Percentiles rank a stretch among this genome's conserved stretches.
Conservation (phyloP, 2,329 filamentous ascomycete species). For the Phoma sp. region DNA sequence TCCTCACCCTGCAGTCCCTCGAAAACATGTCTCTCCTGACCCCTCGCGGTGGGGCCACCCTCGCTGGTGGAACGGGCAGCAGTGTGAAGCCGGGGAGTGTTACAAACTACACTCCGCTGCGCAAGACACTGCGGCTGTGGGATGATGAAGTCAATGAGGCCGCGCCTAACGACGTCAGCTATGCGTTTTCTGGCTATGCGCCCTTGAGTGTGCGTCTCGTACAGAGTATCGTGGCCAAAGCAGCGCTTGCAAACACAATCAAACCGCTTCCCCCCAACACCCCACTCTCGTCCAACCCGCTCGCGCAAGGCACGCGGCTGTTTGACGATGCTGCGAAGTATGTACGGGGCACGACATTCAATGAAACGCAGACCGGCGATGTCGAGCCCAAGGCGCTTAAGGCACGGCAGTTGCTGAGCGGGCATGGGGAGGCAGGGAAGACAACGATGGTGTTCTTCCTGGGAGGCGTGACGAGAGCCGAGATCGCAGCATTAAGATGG, state of each 20-base stretch:
- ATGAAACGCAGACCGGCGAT: constrained; percentile 88
- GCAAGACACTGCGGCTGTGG: constrained; percentile 85
- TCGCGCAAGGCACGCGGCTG: constrained; percentile 83
- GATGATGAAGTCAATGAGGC: constrained; percentile 97
- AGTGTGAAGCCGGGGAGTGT: constrained; percentile 44
- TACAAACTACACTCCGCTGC: constrained; percentile 90
- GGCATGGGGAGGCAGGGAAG: constrained; percentile 64
- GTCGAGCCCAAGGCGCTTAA: constrained; percentile 79
- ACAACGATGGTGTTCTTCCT: constrained; percentile 96
- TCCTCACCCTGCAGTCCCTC: constrained; percentile 84
- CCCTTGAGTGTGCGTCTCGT: constrained; percentile 89
- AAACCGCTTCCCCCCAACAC: constrained; percentile 50
- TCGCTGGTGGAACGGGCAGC: constrained; percentile 54
- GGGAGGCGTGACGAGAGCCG: constrained; percentile 94
- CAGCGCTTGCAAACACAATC: constrained; percentile 71
- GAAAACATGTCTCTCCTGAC: constrained; percentile 89
- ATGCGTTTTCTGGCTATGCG: constrained; percentile 96
- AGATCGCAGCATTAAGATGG: constrained; percentile 92
- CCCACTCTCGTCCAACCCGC: constrained; percentile 56
- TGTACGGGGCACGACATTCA: constrained; percentile 86
- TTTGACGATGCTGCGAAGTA: constrained; percentile 93
- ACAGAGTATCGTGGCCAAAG: constrained; percentile 89
- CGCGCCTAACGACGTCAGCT: constrained; percentile 92
- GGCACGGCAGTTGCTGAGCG: constrained; percentile 80
- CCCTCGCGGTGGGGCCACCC: constrained; percentile 53